Evolutionary conservation across 139 green algal species (phyloP).

Genomic region (Chlorella ohadii): DNA sequence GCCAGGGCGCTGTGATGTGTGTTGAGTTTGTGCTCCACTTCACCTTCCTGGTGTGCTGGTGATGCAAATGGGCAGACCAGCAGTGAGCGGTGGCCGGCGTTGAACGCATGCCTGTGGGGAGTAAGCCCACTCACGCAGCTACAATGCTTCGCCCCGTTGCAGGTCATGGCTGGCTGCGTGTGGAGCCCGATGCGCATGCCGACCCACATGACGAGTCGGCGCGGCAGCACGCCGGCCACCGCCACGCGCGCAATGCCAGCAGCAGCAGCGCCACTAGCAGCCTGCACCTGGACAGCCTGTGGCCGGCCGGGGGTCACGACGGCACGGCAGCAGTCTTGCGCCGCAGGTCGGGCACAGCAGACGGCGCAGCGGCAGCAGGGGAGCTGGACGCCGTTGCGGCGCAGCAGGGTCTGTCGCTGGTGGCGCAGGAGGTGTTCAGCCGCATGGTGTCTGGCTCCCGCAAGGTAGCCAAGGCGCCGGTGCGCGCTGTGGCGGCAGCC

Average conservation of each 20-base stretch:
- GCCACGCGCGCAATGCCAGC: neutral
- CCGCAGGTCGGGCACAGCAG: no score
- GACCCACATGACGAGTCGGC: neutral
- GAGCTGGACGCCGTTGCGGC: neutral
- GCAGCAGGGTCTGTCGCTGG: neutral
- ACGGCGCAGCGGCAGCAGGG: neutral
- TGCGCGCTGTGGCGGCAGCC: neutral
- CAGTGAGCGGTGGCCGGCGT: no score
- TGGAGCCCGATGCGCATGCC: constrained; percentile 1
- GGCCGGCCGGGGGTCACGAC: neutral
- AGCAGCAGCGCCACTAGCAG: neutral
- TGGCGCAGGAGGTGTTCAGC: constrained; percentile 5
- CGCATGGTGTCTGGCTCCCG: constrained; percentile 13
- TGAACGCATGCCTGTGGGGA: no score
- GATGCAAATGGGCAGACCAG: no score
- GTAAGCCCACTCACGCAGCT: no score
- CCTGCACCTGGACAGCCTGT: no score
- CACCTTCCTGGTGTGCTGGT: no score
- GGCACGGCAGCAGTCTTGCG: neutral
- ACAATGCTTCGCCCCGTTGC: no score
- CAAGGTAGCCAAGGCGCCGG: neutral
- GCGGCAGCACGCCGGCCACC: constrained; percentile 14
- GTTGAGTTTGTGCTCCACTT: no score
- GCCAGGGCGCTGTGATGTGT: no score
- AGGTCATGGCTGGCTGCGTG: constrained; percentile 11